phyloP scores from a whole-genome alignment of 805 yeast genomes.

The Blastobotrys muscicola region DNA sequence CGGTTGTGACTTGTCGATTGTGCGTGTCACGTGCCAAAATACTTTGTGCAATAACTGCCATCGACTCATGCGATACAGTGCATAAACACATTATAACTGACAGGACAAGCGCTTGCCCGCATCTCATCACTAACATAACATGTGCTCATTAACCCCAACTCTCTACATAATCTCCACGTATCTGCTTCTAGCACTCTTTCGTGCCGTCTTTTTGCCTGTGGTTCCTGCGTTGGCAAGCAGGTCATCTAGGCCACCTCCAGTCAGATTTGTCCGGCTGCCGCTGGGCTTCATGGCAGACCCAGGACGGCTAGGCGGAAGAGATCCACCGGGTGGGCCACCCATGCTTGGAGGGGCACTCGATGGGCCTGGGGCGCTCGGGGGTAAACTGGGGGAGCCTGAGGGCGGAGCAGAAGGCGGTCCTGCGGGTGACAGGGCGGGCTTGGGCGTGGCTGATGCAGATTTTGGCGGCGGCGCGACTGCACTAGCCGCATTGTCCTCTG shows the following conservation, averaged over 20 bases:
- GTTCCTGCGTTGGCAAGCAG: conserved; percentile 31
- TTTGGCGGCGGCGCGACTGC: conserved; percentile 68
- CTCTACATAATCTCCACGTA: conserved; percentile 56
- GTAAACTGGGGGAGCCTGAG: conserved; percentile 9
- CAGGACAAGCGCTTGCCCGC: conserved; percentile 29
- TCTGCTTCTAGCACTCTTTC: conserved; percentile 46
- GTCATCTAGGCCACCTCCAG: conserved; percentile 39
- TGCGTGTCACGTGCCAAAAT: no score
- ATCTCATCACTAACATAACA: conserved; percentile 64
- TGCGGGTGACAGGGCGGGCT: conserved; percentile 7
- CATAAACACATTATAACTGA: background rate
- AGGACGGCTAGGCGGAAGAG: conserved; percentile 6
- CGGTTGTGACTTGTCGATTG: no score
- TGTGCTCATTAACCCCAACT: conserved; percentile 27
- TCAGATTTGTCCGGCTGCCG: conserved; percentile 1
- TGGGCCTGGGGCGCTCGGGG: conserved; percentile 27
- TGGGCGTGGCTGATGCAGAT: conserved; percentile 13
- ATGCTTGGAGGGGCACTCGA: conserved; percentile 4
- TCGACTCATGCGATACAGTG: background rate
- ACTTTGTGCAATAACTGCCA: no score
- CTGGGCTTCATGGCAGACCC: no score
- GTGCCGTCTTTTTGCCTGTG: conserved; percentile 33
- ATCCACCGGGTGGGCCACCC: background rate
- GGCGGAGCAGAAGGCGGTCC: conserved; percentile 12
- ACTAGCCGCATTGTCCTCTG: conserved; percentile 30